Evolutionary conservation across 371 early-diverging fungal genomes (phyloP), one percentile per base, ranked within the genome.

Genomic region (Saksenaea vasiformis): DNA sequence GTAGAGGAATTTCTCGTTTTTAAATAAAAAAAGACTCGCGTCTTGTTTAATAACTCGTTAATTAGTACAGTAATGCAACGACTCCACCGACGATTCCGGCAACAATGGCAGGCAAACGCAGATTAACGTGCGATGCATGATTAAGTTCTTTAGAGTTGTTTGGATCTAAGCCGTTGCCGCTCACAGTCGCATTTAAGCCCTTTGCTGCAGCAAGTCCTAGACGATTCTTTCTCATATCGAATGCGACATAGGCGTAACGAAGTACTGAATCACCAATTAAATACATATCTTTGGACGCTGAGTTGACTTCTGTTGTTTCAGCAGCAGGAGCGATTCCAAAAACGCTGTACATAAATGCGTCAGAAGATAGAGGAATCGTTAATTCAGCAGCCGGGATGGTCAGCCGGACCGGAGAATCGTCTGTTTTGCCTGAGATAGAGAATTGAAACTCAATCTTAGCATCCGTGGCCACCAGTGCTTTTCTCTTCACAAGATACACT

Each of bases 281-380:
- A 14, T 53, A 57, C 44, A 55, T 27, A 24, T 58, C 28, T 5
- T 24, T 19, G 19, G 47, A n/a, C 35, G 22, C 5, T 10, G 51
- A 17, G 27, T 17, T 17, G 35, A 17, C n/a, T 11, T 13, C 28
- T 7, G 58, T 24, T 3, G n/a, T n/a, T n/a, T n/a, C n/a, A n/a
- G n/a, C n/a, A n/a, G n/a, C n/a, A n/a, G 71, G 74, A 2, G 74
- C 70, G 5, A 77, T 57, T 14, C 74, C 74, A 65, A 77, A 73
- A 14, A 71, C 51, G 47, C 77, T 71, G 24, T 55, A 53, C 0
- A 61, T 56, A 15, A 60, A 31, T 11, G 44, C 26, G 19, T 62
- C 64, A 44, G 3, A 19, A 22, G 67, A 67, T 15, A 64, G 56
- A 19, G 71, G 69, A 26, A 74, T 62, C 1, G 62, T 66, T 24